Conservation (phyloP, 2,329 filamentous ascomycete species). For the Fusarium tuaranense region DNA sequence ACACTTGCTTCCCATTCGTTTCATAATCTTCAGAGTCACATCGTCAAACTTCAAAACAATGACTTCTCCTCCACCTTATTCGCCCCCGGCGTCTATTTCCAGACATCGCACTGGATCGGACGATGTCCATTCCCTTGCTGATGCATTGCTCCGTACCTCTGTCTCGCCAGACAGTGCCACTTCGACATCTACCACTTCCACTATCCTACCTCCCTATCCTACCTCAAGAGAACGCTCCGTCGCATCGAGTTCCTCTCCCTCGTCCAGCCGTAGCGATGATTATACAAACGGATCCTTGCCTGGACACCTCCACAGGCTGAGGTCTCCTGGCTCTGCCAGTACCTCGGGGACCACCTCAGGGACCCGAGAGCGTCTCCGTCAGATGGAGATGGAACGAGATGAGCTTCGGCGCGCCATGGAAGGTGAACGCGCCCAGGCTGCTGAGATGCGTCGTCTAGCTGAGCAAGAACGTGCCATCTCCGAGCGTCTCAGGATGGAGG, state of each 20-base stretch:
- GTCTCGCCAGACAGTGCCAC: background rate
- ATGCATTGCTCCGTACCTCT: background rate
- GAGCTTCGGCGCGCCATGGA: slow-evolving; percentile 21
- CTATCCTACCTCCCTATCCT: slow-evolving; percentile 18
- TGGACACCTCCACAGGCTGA: background rate
- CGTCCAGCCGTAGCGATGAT: background rate
- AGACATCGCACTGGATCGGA: background rate
- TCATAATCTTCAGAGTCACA: background rate
- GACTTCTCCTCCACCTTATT: slow-evolving; percentile 24
- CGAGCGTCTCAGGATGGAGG: slow-evolving; percentile 12
- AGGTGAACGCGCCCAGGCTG: slow-evolving; percentile 1
- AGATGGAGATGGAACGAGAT: slow-evolving; percentile 21
- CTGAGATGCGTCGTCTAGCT: background rate
- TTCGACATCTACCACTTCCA: slow-evolving; percentile 6
- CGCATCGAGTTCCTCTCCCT: background rate
- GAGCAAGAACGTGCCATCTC: slow-evolving; percentile 7
- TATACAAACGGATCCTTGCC: background rate
- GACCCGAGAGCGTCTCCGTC: slow-evolving; percentile 19
- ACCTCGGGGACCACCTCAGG: slow-evolving; percentile 13
- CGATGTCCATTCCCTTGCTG: background rate
- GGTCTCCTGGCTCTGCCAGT: background rate
- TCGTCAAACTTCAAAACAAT: slow-evolving; percentile 1
- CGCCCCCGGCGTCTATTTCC: background rate
- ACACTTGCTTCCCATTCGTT: background rate
- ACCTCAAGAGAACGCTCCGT: background rate